A percentile compares a stretch with the other conserved stretches of the same genome.
Conservation (phyloP, 306 rosid genomes). For the Astragalus membranaceus region DNA sequence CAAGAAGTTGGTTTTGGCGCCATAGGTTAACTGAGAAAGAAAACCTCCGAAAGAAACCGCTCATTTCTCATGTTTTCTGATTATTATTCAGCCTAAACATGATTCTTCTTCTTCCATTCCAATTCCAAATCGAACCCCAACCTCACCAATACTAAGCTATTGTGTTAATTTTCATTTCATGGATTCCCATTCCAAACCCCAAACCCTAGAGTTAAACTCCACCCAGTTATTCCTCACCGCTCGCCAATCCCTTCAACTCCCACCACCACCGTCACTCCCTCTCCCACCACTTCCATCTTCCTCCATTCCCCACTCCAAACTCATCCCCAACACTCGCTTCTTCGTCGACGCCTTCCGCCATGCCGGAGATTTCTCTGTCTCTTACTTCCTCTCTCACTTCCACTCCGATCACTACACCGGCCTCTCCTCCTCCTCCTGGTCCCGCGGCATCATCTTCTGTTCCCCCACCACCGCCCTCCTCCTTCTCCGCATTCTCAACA, state of each 20-base stretch:
- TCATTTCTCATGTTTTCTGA: neutral
- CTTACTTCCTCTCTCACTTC: constrained; percentile 92
- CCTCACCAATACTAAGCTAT: neutral
- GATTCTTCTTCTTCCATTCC: neutral
- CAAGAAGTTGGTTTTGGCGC: neutral
- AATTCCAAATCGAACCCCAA: neutral
- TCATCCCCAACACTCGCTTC: constrained; percentile 78
- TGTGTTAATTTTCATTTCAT: neutral
- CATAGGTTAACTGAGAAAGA: neutral
- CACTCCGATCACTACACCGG: constrained; percentile 90
- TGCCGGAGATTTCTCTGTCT: constrained; percentile 45
- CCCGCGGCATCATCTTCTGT: constrained; percentile 65
- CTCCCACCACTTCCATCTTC: neutral
- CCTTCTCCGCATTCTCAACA: constrained; percentile 39
- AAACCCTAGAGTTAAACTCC: constrained; percentile 46
- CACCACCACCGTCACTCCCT: constrained; percentile 6
- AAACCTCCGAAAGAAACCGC: neutral
- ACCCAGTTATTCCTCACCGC: constrained; percentile 45
- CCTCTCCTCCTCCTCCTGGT: constrained; percentile 63
- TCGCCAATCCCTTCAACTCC: constrained; percentile 22
- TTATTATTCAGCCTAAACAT: neutral
- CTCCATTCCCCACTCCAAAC: constrained; percentile 63
- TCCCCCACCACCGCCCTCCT: constrained; percentile 58
- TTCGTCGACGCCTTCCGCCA: constrained; percentile 70
- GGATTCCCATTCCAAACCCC: constrained; percentile 34